Conservation (phyloP, 1,284 basidiomycete species). For the Rhodotorula glutinis region DNA sequence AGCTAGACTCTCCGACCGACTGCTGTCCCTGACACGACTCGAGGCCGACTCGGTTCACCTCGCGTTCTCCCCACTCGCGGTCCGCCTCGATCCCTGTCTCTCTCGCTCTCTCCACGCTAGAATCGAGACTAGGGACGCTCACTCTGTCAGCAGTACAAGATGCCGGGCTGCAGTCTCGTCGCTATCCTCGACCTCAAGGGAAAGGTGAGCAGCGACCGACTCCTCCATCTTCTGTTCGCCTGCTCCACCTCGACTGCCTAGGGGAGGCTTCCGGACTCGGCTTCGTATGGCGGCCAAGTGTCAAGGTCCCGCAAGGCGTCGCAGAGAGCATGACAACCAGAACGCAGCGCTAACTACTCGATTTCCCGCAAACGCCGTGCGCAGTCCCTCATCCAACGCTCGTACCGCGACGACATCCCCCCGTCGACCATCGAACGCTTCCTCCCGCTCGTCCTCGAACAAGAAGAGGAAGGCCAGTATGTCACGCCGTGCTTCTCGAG, state of each 20-base stretch:
- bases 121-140: too few species aligned
- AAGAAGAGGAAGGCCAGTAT: conserved; percentile 95
- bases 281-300: too few species aligned
- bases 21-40: too few species aligned
- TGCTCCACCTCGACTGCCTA: background rate
- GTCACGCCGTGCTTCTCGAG: conserved; percentile 93
- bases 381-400: conserved; percentile 88
- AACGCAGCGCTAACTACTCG: background rate
- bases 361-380: too few species aligned
- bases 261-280: too few species aligned
- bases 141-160: conserved; percentile 2
- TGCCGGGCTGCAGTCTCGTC: conserved; percentile 53
- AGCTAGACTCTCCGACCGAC: too few species aligned
- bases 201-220: conserved; percentile 55
- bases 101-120: too few species aligned
- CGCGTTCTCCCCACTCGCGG: too few species aligned
- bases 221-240: too few species aligned
- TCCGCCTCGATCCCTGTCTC: too few species aligned
- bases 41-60: too few species aligned
- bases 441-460: conserved; percentile 87
- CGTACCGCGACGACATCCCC: conserved; percentile 91
- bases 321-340: background rate
- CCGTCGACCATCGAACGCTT: conserved; percentile 87
- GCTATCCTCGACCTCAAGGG: conserved; percentile 98
- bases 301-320: background rate